A percentile compares a stretch with the other conserved stretches of the same genome.
Evolutionary conservation across 2,329 filamentous ascomycete genomes (phyloP).

Genomic region (Chaetomium strumarium): DNA sequence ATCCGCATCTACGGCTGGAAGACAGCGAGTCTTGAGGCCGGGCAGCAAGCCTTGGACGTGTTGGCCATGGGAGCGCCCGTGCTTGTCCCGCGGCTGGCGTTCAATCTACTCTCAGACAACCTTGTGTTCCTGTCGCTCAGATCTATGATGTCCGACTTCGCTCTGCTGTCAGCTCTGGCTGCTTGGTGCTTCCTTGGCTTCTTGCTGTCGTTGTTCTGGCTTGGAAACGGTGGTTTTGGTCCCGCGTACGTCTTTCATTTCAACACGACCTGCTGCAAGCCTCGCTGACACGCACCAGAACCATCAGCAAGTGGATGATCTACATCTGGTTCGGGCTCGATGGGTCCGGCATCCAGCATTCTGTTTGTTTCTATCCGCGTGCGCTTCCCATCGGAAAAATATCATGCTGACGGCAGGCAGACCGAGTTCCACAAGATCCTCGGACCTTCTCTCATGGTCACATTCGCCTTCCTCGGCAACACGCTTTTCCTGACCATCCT

Average conservation of each 20-base stretch:
- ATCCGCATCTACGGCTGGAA: slow-evolving; percentile 61
- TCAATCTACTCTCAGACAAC: slow-evolving; percentile 78
- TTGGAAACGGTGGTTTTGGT: slow-evolving; percentile 58
- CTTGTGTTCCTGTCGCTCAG: slow-evolving; percentile 75
- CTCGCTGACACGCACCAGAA: slow-evolving; percentile 34
- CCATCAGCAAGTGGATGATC: slow-evolving; percentile 84
- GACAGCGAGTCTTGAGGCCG: slow-evolving; percentile 40
- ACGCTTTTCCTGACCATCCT: slow-evolving; percentile 85
- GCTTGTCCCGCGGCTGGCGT: slow-evolving; percentile 71
- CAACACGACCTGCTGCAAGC: too few relatives aligned
- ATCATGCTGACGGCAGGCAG: slow-evolving; percentile 29
- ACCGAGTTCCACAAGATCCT: slow-evolving; percentile 73
- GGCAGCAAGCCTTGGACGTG: slow-evolving; percentile 67
- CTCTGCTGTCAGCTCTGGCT: slow-evolving; percentile 67
- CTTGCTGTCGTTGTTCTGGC: slow-evolving; percentile 71
- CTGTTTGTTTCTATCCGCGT: slow-evolving; percentile 27
- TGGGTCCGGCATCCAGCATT: slow-evolving; percentile 56
- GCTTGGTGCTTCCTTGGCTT: slow-evolving; percentile 83
- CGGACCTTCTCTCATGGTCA: slow-evolving; percentile 72
- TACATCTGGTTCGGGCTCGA: slow-evolving; percentile 91
- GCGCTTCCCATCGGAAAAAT: background rate
- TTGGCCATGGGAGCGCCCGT: slow-evolving; percentile 75
- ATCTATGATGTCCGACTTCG: slow-evolving; percentile 82
- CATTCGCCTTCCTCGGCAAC: slow-evolving; percentile 81
- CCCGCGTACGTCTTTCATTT: slow-evolving; percentile 49